A percentile compares a stretch with the other conserved stretches of the same genome.
phyloP scores from a whole-genome alignment of 2,329 filamentous ascomycete species.

The Calonectria fujianensis region DNA sequence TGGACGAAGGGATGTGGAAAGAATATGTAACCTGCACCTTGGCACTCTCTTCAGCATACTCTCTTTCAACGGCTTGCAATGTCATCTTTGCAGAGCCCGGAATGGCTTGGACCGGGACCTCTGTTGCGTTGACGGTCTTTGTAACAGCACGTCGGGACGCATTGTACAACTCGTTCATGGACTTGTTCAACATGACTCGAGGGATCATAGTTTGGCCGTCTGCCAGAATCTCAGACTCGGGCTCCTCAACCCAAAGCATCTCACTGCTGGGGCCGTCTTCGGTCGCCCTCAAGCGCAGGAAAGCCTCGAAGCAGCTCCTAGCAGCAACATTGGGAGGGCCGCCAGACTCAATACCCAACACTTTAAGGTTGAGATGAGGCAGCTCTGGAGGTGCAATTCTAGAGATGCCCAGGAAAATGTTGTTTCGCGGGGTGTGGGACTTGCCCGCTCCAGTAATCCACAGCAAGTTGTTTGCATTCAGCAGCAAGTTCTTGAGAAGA shows the following conservation, averaged over 20 bases:
- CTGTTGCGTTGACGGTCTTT: constrained; percentile 22
- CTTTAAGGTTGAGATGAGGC: constrained; percentile 36
- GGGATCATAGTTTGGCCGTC: constrained; percentile 39
- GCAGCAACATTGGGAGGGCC: constrained; percentile 3
- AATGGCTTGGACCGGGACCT: constrained; percentile 27
- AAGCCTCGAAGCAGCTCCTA: constrained; percentile 25
- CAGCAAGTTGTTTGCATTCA: constrained; percentile 35
- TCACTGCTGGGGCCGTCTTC: constrained; percentile 14
- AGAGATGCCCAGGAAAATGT: constrained; percentile 39
- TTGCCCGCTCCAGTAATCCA: constrained; percentile 39
- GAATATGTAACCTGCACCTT: constrained; percentile 30
- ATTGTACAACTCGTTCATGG: constrained; percentile 38
- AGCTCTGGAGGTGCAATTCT: constrained; percentile 30
- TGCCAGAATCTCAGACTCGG: constrained; percentile 37
- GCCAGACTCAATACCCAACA: constrained; percentile 33
- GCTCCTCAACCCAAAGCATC: constrained; percentile 39
- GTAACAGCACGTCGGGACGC: constrained; percentile 33
- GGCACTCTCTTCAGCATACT: background rate
- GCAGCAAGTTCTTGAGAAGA: constrained; percentile 32
- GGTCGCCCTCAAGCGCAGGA: constrained; percentile 22
- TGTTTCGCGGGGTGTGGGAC: constrained; percentile 32
- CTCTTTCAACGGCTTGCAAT: constrained; percentile 19
- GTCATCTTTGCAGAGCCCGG: constrained; percentile 21
- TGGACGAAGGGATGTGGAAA: constrained; percentile 22
- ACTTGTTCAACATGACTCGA: constrained; percentile 34